Percentiles rank a stretch among this genome's conserved stretches.
Evolutionary conservation across 805 yeast genomes (phyloP).

Genomic region (Sugiyamaella boreocaroliniensis): DNA sequence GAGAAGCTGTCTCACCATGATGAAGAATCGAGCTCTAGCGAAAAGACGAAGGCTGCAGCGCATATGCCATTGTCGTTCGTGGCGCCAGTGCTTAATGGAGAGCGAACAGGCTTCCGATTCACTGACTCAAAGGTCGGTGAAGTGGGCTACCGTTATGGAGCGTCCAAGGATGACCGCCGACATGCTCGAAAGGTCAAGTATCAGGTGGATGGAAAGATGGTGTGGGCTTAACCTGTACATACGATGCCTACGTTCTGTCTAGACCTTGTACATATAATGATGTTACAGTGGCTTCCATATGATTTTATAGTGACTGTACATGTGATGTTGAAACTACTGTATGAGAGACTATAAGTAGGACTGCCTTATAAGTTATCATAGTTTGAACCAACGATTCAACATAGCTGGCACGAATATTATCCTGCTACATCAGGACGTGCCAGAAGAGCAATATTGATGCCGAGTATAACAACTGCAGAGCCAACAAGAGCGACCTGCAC

Average conservation of each 20-base stretch:
- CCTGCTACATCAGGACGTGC: neutral
- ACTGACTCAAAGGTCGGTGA: constrained; percentile 71
- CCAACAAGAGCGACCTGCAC: constrained; percentile 10
- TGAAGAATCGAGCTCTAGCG: constrained; percentile 32
- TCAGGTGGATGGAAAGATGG: constrained; percentile 17
- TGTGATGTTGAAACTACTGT: too few species aligned
- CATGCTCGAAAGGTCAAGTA: constrained; percentile 51
- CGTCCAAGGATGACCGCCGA: constrained; percentile 79
- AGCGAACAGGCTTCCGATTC: constrained; percentile 65
- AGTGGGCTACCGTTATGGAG: constrained; percentile 90
- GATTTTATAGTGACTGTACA: neutral
- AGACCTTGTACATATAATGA: too few species aligned
- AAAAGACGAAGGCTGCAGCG: constrained; percentile 21
- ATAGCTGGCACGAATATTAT: too few species aligned
- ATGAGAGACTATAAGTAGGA: too few species aligned
- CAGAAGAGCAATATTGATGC: constrained; percentile 17
- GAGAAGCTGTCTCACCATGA: constrained; percentile 46
- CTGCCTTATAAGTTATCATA: too few species aligned
- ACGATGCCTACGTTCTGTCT: neutral
- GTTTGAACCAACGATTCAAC: too few species aligned
- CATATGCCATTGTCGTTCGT: constrained; percentile 32
- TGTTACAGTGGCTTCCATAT: neutral
- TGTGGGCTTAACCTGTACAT: constrained; percentile 17
- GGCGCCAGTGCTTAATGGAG: constrained; percentile 62
- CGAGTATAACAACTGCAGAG: constrained; percentile 17